A percentile compares a stretch with the other conserved stretches of the same genome.
phyloP scores from a whole-genome alignment of 2,329 filamentous ascomycete species.

The Neopestalotiopsis sp. region DNA sequence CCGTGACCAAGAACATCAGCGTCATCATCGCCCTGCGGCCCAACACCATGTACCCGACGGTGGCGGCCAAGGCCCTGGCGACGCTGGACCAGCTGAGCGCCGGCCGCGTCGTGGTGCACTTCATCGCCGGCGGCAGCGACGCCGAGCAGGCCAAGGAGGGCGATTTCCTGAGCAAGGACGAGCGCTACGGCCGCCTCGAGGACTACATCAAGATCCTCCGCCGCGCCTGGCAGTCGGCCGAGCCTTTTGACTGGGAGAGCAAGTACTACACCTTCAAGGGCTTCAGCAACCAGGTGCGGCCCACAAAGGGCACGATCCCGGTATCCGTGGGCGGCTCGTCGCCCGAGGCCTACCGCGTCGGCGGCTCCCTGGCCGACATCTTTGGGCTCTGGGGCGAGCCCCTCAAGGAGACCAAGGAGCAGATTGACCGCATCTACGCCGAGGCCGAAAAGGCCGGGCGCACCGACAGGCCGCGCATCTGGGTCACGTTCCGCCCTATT shows the following conservation, averaged over 20 bases:
- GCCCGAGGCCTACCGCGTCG: slow-evolving; percentile 63
- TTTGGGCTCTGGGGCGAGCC: slow-evolving; percentile 70
- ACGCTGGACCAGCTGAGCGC: slow-evolving; percentile 65
- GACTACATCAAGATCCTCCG: slow-evolving; percentile 67
- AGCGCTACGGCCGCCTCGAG: slow-evolving; percentile 63
- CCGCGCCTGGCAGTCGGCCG: slow-evolving; percentile 61
- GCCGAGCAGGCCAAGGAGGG: slow-evolving; percentile 65
- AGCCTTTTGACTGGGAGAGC: slow-evolving; percentile 66
- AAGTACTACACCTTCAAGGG: slow-evolving; percentile 65
- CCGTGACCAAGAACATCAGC: slow-evolving; percentile 63
- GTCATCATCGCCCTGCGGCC: slow-evolving; percentile 67
- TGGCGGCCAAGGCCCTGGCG: slow-evolving; percentile 65
- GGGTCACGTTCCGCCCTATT: slow-evolving; percentile 69
- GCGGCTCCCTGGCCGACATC: slow-evolving; percentile 64
- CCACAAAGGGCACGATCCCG: slow-evolving; percentile 58
- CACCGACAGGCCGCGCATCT: slow-evolving; percentile 61
- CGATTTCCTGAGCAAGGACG: slow-evolving; percentile 62
- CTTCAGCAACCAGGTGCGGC: slow-evolving; percentile 60
- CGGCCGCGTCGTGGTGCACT: slow-evolving; percentile 65
- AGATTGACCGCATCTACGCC: slow-evolving; percentile 65
- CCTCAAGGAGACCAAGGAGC: slow-evolving; percentile 66
- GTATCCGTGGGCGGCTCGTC: slow-evolving; percentile 66
- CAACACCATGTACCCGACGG: slow-evolving; percentile 67
- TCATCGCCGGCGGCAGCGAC: slow-evolving; percentile 67
- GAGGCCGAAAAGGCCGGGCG: slow-evolving; percentile 64